phyloP scores from a whole-genome alignment of 495 filamentous ascomycete genomes.

The Xylaria curta region DNA sequence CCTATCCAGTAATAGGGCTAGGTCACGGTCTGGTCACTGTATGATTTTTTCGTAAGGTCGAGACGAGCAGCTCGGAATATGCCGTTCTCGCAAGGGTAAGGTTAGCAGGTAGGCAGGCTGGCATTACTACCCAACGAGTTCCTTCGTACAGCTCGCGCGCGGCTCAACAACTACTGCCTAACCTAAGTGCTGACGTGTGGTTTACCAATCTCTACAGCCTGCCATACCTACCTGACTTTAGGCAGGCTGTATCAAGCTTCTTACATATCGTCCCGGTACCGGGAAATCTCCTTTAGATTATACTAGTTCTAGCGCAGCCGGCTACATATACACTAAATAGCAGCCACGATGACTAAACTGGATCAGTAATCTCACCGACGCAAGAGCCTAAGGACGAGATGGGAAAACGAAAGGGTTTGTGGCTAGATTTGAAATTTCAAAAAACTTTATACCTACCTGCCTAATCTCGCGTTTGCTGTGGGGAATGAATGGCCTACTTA shows the following conservation, averaged over 20 bases:
- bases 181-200: neutral
- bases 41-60: neutral
- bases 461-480: conserved; percentile 12
- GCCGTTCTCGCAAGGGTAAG: neutral
- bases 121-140: neutral
- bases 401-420: neutral
- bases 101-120: neutral
- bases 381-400: neutral
- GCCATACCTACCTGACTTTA: neutral
- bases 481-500: neutral
- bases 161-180: neutral
- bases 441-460: too few species aligned
- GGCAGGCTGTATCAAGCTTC: neutral
- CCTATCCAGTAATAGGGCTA: too few species aligned
- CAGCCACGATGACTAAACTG: neutral
- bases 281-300: neutral
- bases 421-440: neutral
- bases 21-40: neutral
- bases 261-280: neutral
- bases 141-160: conserved; percentile 1
- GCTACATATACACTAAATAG: neutral
- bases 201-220: neutral
- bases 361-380: neutral
- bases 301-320: neutral
- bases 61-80: conserved; percentile 2